These are phyloP conservation scores for Leishmania lainsoni DNA, from an alignment of 208 protist genomes.

Conservation along the genomic window DNA sequence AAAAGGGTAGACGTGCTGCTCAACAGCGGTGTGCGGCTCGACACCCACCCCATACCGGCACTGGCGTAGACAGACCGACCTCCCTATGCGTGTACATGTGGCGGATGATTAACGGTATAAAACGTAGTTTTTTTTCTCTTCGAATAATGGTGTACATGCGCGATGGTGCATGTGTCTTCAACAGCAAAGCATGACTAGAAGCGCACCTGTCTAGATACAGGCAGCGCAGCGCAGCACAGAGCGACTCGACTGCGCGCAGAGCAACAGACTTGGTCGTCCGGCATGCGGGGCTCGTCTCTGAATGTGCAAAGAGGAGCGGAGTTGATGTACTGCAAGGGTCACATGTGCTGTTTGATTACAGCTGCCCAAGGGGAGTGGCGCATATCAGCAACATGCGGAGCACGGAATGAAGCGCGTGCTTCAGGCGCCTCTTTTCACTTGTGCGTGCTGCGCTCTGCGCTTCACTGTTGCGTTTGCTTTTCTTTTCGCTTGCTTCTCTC, in stretches of 20 bases:
- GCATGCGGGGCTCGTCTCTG: background rate
- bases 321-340: background rate
- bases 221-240: background rate
- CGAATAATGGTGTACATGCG: constrained; percentile 2
- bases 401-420: background rate
- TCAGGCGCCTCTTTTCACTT: background rate
- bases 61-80: background rate
- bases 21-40: background rate
- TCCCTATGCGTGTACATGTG: background rate
- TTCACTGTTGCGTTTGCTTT: background rate
- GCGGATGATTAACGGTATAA: background rate
- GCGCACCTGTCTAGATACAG: background rate
- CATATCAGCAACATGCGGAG: background rate
- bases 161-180: background rate
- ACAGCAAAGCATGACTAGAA: background rate
- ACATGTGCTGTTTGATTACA: background rate
- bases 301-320: background rate
- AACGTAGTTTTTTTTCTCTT: background rate
- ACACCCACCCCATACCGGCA: background rate
- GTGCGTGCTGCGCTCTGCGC: background rate
- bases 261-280: background rate
- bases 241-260: background rate
- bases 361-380: background rate
- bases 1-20: background rate
- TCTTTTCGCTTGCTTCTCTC: background rate